A percentile compares a stretch with the other conserved stretches of the same genome.
Evolutionary conservation across 2,329 filamentous ascomycete genomes (phyloP).

Genomic region (Ascochyta koolunga): DNA sequence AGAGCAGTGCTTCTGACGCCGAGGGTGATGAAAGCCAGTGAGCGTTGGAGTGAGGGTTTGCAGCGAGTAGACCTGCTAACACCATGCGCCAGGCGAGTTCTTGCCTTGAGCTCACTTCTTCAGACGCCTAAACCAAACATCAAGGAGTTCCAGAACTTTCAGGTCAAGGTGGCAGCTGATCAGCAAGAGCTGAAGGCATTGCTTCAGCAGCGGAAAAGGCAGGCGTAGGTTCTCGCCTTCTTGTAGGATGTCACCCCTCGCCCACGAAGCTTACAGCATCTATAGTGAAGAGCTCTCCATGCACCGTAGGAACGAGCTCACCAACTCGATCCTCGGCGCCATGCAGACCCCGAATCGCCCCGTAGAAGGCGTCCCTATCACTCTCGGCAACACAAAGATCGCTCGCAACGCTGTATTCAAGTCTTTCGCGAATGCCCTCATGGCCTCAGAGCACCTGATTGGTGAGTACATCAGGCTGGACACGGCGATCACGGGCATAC

Average conservation of each 20-base stretch:
- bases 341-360: constrained; percentile 21
- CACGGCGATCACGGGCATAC: constrained; percentile 23
- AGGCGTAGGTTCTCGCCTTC: constrained; percentile 27
- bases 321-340: constrained; percentile 23
- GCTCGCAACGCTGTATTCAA: constrained; percentile 23
- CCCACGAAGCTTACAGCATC: not conserved
- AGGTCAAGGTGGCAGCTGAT: constrained; percentile 22
- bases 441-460: constrained; percentile 26
- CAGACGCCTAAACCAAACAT: constrained; percentile 27
- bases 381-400: constrained; percentile 22
- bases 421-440: constrained; percentile 18
- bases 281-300: constrained; percentile 24
- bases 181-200: constrained; percentile 22
- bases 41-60: not conserved
- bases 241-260: not conserved
- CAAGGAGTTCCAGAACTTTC: constrained; percentile 32
- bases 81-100: constrained; percentile 23
- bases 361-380: constrained; percentile 1
- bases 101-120: constrained; percentile 24
- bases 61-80: constrained; percentile 2
- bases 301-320: constrained; percentile 30
- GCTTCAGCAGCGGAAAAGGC: constrained; percentile 24
- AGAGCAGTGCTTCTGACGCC: constrained; percentile 11
- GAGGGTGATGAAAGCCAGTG: constrained; percentile 36
- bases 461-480: constrained; percentile 35